Base-by-base conservation (phyloP, 129 eudicot species). In the Sambucus nigra region DNA sequence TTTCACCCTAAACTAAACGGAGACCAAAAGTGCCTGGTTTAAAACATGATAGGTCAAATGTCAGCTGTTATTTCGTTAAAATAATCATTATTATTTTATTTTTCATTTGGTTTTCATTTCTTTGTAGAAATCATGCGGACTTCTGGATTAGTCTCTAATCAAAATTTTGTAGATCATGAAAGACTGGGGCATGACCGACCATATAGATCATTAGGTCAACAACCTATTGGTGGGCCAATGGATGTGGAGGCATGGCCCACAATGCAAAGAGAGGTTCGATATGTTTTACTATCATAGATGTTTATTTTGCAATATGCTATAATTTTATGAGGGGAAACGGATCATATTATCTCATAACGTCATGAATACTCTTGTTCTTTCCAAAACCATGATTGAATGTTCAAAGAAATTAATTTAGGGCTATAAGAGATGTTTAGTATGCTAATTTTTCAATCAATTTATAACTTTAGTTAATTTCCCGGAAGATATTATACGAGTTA, bases 41-140 rank as follows among this genome's bases (percentile, higher is more conserved):
- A n/a, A n/a, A n/a, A n/a, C n/a, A n/a, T n/a, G n/a, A n/a, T n/a
- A n/a, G n/a, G n/a, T n/a, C n/a, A n/a, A n/a, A n/a, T n/a, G 42
- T 35, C 42, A 35, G 42, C 42, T 35, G 42, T 35, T 2, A n/a
- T 35, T 35, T 35, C 42, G 9, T 35, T n/a, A n/a, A n/a, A n/a
- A n/a, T n/a, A n/a, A n/a, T n/a, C n/a, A n/a, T n/a, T n/a, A n/a
- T n/a, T n/a, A n/a, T n/a, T n/a, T n/a, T n/a, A n/a, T n/a, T n/a
- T n/a, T 41, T 64, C 57, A 32, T 57, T 64, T 64, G 58, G 26
- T 58, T 35, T 41, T 59, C 13, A 16, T 53, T 13, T 63, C 42
- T 50, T 45, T 75, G 70, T 74, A 85, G 95, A 85, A 71, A 85
- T 85, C 66, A 62, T 85, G 73, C 69, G 82, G 61, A 57, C 80